phyloP scores from a whole-genome alignment of 2,329 filamentous ascomycete species.

The Aspergillus proliferans region DNA sequence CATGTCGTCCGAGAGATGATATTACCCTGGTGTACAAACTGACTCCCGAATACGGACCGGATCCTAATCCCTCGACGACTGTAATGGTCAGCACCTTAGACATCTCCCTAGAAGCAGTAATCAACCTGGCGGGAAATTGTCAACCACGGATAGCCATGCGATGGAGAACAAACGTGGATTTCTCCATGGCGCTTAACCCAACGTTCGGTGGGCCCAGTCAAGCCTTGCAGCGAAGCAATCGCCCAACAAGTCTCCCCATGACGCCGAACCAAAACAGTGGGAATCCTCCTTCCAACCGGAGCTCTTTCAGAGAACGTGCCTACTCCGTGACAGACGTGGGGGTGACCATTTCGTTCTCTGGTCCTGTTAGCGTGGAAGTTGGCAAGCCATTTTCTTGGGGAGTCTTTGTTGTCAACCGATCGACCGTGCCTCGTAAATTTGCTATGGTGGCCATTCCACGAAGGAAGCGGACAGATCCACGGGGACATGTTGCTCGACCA shows the following conservation, averaged over 20 bases:
- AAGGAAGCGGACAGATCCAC: conserved; percentile 35
- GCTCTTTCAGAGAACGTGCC: conserved; percentile 32
- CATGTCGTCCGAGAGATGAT: conserved; percentile 50
- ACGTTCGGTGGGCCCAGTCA: conserved; percentile 41
- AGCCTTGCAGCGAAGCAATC: conserved; percentile 40
- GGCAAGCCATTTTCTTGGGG: conserved; percentile 50
- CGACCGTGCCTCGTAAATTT: conserved; percentile 47
- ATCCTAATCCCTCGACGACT: conserved; percentile 31
- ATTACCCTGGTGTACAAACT: conserved; percentile 53
- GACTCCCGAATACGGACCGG: conserved; percentile 32
- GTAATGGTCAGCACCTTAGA: conserved; percentile 38
- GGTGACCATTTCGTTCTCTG: conserved; percentile 52
- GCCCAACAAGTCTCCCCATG: conserved; percentile 40
- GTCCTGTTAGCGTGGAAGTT: conserved; percentile 45
- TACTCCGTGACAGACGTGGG: conserved; percentile 38
- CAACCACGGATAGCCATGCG: conserved; percentile 42
- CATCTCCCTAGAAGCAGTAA: conserved; percentile 40
- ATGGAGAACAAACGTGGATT: conserved; percentile 46
- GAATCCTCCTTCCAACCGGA: conserved; percentile 20
- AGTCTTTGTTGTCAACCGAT: conserved; percentile 56
- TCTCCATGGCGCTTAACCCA: conserved; percentile 43
- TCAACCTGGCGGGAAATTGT: conserved; percentile 36
- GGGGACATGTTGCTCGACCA: conserved; percentile 40
- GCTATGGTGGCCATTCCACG: conserved; percentile 49
- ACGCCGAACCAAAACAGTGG: conserved; percentile 16